phyloP scores from a whole-genome alignment of 352 stramenopile species.

The Globisporangium ultimum region DNA sequence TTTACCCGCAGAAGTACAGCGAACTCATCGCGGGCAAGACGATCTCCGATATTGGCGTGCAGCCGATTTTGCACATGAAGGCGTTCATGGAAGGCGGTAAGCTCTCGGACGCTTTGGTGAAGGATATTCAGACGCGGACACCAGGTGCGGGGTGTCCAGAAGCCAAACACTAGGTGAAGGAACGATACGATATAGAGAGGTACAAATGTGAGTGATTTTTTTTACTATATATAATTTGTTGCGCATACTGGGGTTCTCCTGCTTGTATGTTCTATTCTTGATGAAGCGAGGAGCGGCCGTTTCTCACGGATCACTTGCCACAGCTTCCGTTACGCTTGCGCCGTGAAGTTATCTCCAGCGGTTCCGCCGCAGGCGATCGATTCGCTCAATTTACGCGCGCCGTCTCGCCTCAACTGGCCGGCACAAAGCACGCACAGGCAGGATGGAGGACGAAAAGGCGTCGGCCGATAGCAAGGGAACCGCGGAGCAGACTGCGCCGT shows the following conservation, averaged over 20 bases:
- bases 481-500: slow-evolving; percentile 1
- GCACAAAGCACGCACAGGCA: neutral
- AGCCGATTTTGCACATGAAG: slow-evolving; percentile 97
- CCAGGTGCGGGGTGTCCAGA: slow-evolving; percentile 57
- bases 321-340: too few species aligned
- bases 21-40: slow-evolving; percentile 87
- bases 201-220: neutral
- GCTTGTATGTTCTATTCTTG: neutral
- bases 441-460: slow-evolving; percentile 36
- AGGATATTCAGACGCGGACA: slow-evolving; percentile 75
- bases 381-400: neutral
- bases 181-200: neutral
- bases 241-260: neutral
- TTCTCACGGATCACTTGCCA: too few species aligned
- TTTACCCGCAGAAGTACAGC: slow-evolving; percentile 91
- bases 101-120: slow-evolving; percentile 82
- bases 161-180: slow-evolving; percentile 11
- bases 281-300: too few species aligned
- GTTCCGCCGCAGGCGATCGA: neutral
- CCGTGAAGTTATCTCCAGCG: too few species aligned
- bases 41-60: slow-evolving; percentile 90
- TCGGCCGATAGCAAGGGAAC: slow-evolving; percentile 26
- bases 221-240: neutral
- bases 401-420: neutral
- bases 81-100: slow-evolving; percentile 90